Evolutionary conservation across 2,329 filamentous ascomycete species (phyloP).

Genomic region (Xylaria multiplex): DNA sequence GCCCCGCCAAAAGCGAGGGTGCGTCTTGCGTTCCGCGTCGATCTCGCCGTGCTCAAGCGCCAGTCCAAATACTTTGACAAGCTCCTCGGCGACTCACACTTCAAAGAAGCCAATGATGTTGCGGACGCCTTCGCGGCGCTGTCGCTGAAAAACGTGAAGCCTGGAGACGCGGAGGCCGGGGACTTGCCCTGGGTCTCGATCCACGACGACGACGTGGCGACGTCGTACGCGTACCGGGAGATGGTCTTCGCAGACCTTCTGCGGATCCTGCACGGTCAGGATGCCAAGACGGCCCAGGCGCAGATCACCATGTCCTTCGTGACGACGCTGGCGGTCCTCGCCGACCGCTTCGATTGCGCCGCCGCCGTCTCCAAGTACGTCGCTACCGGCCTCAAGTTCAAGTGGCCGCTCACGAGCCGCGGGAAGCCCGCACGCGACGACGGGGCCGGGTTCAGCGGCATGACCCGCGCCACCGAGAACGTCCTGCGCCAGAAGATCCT

Average conservation of each 20-base stretch:
- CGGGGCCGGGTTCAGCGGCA: constrained; percentile 48
- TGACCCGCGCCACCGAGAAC: constrained; percentile 67
- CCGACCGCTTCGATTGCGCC: constrained; percentile 77
- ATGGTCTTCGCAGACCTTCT: constrained; percentile 74
- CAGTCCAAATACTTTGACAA: constrained; percentile 76
- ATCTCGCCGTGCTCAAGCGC: constrained; percentile 63
- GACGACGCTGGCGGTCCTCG: constrained; percentile 74
- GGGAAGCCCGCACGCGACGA: constrained; percentile 52
- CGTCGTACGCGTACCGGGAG: constrained; percentile 68
- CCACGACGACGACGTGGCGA: constrained; percentile 75
- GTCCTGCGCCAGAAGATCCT: constrained; percentile 75
- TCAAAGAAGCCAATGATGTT: constrained; percentile 70
- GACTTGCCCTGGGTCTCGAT: constrained; percentile 73
- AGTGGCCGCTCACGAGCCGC: constrained; percentile 61
- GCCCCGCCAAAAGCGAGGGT: constrained; percentile 52
- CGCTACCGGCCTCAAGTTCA: constrained; percentile 60
- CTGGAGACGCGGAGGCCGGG: constrained; percentile 58
- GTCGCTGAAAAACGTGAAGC: constrained; percentile 56
- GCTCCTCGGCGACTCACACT: constrained; percentile 70
- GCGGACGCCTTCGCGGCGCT: constrained; percentile 62
- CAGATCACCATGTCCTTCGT: constrained; percentile 68
- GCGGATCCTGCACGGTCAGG: constrained; percentile 69
- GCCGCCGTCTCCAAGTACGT: constrained; percentile 64
- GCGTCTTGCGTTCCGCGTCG: constrained; percentile 67
- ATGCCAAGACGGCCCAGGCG: constrained; percentile 50